These are phyloP conservation scores for Paxillus rubicundulus DNA, from an alignment of 768 basidiomycete species.

Conservation along the genomic window DNA sequence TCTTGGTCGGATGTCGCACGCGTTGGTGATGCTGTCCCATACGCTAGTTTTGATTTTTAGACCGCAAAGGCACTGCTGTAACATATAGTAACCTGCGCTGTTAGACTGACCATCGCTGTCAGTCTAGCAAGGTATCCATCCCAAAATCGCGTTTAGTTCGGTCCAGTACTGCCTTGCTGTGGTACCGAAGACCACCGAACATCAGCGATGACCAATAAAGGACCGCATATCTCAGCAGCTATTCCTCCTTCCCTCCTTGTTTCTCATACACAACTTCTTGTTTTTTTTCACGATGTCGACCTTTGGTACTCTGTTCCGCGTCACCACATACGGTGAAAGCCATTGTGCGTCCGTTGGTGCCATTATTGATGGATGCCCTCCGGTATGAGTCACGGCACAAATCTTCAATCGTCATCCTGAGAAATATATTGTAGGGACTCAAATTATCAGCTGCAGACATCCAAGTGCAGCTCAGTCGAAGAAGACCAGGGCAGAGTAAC, in stretches of 20 bases:
- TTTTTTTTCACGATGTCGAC: conserved; percentile 70
- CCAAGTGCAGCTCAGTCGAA: conserved; percentile 85
- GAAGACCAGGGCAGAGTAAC: conserved; percentile 93
- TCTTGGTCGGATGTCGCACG: too few relatives aligned
- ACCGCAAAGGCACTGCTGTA: conserved; percentile 1
- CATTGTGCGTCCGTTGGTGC: conserved; percentile 97
- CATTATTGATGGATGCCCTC: conserved; percentile 96
- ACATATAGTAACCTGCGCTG: neutral
- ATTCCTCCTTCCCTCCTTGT: conserved; percentile 1
- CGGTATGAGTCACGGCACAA: conserved; percentile 50
- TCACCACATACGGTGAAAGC: conserved; percentile 97
- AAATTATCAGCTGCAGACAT: conserved; percentile 78
- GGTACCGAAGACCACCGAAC: neutral
- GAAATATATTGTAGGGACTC: conserved; percentile 59
- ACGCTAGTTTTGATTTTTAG: neutral
- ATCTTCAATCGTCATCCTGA: conserved; percentile 12
- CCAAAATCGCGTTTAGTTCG: conserved; percentile 16
- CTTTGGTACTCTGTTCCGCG: conserved; percentile 87
- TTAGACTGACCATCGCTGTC: neutral
- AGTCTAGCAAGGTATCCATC: neutral
- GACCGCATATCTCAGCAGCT: conserved; percentile 3
- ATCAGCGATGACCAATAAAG: conserved; percentile 18
- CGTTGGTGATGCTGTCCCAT: too few relatives aligned
- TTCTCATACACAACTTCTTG: conserved; percentile 11
- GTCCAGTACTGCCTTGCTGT: conserved; percentile 22